A percentile compares a stretch with the other conserved stretches of the same genome.
Conservation (phyloP, 1,284 basidiomycete genomes). For the Ceratorhiza oryzae-sativae region DNA sequence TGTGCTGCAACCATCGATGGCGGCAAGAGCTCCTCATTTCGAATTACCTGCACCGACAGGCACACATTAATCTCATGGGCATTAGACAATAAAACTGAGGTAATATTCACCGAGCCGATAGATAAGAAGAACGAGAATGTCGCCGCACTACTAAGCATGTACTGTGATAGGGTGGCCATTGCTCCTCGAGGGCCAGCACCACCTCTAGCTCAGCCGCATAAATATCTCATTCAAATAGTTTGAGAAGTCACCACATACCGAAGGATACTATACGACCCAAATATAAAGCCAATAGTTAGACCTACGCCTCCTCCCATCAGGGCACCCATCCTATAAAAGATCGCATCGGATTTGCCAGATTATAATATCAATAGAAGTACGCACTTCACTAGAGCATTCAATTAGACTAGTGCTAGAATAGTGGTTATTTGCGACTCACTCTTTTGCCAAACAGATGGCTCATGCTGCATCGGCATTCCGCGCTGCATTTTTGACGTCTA, state of each 20-base stretch:
- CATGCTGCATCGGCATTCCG: slow-evolving; percentile 54
- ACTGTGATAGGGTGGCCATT: slow-evolving; percentile 88
- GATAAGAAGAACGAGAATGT: slow-evolving; percentile 87
- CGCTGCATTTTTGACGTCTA: slow-evolving; percentile 51
- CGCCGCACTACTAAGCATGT: slow-evolving; percentile 91
- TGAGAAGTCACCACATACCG: slow-evolving; percentile 60
- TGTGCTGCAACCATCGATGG: slow-evolving; percentile 39
- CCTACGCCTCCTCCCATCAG: slow-evolving; percentile 92
- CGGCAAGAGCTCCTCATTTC: slow-evolving; percentile 43
- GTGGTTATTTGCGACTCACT: slow-evolving; percentile 53
- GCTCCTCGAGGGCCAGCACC: slow-evolving; percentile 88
- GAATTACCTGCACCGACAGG: slow-evolving; percentile 43
- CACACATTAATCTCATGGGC: neutral
- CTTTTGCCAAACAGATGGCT: slow-evolving; percentile 76
- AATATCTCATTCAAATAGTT: neutral
- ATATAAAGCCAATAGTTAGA: slow-evolving; percentile 94
- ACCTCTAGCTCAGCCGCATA: slow-evolving; percentile 60
- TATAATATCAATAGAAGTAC: slow-evolving; percentile 8
- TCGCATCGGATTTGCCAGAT: neutral
- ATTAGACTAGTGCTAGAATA: neutral
- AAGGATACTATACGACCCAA: slow-evolving; percentile 88
- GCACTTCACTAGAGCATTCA: slow-evolving; percentile 38
- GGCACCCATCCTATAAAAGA: slow-evolving; percentile 78
- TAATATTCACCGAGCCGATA: slow-evolving; percentile 72
- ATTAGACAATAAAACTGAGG: neutral